phyloP scores from a whole-genome alignment of 2,329 filamentous ascomycete genomes.

The Colletotrichum eleusines region DNA sequence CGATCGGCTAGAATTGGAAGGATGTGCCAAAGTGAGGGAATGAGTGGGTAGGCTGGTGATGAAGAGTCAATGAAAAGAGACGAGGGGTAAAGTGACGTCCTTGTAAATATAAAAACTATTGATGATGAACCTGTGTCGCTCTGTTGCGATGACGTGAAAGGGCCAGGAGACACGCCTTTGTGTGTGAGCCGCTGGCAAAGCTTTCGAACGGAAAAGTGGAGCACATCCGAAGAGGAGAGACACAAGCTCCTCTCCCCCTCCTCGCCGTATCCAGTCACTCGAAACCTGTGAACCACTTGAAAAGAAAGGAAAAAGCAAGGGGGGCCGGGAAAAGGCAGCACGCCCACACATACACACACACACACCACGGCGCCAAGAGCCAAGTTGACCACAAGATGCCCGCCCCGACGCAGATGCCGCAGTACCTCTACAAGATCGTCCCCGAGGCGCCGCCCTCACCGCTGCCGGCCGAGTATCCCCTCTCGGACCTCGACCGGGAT shows the following conservation, averaged over 20 bases:
- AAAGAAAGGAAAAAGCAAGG: not conserved
- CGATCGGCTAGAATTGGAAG: not conserved
- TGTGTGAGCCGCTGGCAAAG: not conserved
- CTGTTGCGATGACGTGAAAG: not conserved
- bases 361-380: not conserved
- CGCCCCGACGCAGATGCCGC: conserved; percentile 50
- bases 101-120: conserved; percentile 19
- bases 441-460: conserved; percentile 64
- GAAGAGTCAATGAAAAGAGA: conserved; percentile 13
- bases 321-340: not conserved
- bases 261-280: not conserved
- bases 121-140: conserved; percentile 7
- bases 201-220: conserved; percentile 2
- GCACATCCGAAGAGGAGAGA: not conserved
- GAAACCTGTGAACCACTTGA: not conserved
- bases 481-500: conserved; percentile 69
- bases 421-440: conserved; percentile 72
- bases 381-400: conserved; percentile 15
- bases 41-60: not conserved
- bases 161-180: too few relatives aligned
- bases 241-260: not conserved
- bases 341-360: not conserved
- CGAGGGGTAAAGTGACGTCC: not conserved
- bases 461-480: conserved; percentile 65
- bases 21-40: not conserved